These are phyloP conservation scores for Globisporangium perplexum DNA, from an alignment of 352 stramenopile species.

Conservation along the genomic window DNA sequence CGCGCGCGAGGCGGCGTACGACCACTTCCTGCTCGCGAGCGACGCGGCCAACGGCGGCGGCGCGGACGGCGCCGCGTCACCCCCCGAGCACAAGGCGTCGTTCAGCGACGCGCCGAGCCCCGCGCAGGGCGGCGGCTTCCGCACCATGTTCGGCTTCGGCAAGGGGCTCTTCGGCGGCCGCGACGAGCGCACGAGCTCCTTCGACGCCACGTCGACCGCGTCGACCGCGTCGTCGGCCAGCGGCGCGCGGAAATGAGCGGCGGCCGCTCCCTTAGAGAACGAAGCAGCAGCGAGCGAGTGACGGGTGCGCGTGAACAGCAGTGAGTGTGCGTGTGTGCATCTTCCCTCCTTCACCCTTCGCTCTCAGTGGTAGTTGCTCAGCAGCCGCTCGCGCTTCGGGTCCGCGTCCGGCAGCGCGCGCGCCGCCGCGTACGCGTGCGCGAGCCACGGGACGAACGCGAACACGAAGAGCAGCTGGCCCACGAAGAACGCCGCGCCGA, in stretches of 20 bases:
- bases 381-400: slow-evolving; percentile 62
- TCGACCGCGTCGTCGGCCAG: slow-evolving; percentile 14
- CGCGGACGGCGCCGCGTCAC: slow-evolving; percentile 11
- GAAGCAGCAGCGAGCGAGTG: slow-evolving; percentile 2
- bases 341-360: too few relatives aligned
- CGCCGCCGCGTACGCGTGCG: slow-evolving; percentile 67
- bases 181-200: slow-evolving; percentile 51
- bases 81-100: slow-evolving; percentile 30
- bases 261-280: slow-evolving; percentile 8
- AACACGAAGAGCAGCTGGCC: slow-evolving; percentile 69
- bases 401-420: slow-evolving; percentile 54
- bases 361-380: slow-evolving; percentile 47
- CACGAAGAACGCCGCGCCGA: slow-evolving; percentile 67
- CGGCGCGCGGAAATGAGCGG: slow-evolving; percentile 8
- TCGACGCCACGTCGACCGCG: slow-evolving; percentile 26
- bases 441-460: slow-evolving; percentile 71
- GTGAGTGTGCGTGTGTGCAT: slow-evolving; percentile 3
- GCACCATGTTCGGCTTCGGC: slow-evolving; percentile 65
- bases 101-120: slow-evolving; percentile 30
- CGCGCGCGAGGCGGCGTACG: slow-evolving; percentile 67
- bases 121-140: slow-evolving; percentile 25
- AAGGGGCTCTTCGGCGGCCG: slow-evolving; percentile 62
- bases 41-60: slow-evolving; percentile 24
- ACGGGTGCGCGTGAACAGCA: neutral
- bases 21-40: slow-evolving; percentile 63